Conservation (phyloP, 73 alveolate species). For the Stentor roeselii region DNA sequence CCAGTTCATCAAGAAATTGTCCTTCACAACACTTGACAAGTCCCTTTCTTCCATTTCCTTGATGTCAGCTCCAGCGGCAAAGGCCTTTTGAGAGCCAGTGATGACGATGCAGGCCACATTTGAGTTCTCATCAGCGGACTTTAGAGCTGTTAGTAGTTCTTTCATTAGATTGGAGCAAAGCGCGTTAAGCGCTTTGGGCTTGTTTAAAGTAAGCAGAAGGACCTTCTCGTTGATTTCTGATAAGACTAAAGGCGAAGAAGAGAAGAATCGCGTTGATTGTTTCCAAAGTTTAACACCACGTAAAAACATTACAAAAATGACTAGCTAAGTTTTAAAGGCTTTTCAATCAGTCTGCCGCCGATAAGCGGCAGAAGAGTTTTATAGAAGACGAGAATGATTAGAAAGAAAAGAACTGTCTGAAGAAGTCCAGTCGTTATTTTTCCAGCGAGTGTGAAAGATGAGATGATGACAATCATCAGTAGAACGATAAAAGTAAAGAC, state of each 20-base stretch:
- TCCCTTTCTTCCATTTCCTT: constrained; percentile 78
- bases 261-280: background rate
- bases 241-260: background rate
- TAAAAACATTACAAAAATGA: too few species aligned
- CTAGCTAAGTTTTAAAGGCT: background rate
- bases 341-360: background rate
- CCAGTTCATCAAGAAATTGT: constrained; percentile 43
- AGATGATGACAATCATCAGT: too few species aligned
- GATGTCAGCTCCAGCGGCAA: constrained; percentile 99
- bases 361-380: background rate
- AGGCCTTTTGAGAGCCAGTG: constrained; percentile 95
- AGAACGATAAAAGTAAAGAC: too few species aligned
- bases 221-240: constrained; percentile 66
- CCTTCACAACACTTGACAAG: constrained; percentile 59
- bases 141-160: constrained; percentile 61
- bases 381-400: background rate
- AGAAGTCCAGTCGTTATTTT: too few species aligned
- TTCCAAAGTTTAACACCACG: background rate
- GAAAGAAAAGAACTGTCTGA: background rate
- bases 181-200: constrained; percentile 93
- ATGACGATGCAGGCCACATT: constrained; percentile 83
- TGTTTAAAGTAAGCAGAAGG: constrained; percentile 77
- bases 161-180: constrained; percentile 80
- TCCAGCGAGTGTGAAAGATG: too few species aligned
- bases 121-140: constrained; percentile 64